phyloP scores from a whole-genome alignment of 345 rosid species.

The Aegle marmelos region DNA sequence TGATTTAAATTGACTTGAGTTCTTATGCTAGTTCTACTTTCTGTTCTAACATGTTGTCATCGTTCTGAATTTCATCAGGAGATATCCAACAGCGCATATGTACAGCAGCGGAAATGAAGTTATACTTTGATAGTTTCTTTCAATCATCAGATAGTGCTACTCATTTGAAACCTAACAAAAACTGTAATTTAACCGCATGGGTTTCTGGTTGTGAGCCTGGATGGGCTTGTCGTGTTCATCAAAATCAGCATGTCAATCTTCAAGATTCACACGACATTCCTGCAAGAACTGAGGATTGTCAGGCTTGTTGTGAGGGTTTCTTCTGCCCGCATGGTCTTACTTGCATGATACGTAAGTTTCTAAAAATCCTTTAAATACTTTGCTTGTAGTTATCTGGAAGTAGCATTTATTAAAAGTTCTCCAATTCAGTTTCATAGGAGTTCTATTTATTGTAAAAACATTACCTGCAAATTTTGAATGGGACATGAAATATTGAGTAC shows the following conservation, averaged over 20 bases:
- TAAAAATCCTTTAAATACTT: slow-evolving; percentile 8
- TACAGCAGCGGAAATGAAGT: slow-evolving; percentile 75
- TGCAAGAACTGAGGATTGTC: slow-evolving; percentile 53
- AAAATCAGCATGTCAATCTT: slow-evolving; percentile 43
- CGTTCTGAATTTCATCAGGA: slow-evolving; percentile 40
- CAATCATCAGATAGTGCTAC: slow-evolving; percentile 26
- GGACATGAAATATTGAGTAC: neutral
- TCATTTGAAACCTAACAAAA: slow-evolving; percentile 57
- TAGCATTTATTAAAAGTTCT: neutral
- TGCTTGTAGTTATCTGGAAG: neutral
- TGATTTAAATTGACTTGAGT: neutral
- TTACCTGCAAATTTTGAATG: neutral
- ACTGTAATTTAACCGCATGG: slow-evolving; percentile 88
- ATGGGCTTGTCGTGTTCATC: slow-evolving; percentile 76
- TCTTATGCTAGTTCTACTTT: neutral
- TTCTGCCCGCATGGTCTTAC: slow-evolving; percentile 92
- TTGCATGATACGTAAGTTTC: slow-evolving; percentile 89
- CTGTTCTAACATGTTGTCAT: neutral
- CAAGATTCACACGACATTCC: slow-evolving; percentile 56
- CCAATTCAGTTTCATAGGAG: neutral
- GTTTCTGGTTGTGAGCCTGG: slow-evolving; percentile 94
- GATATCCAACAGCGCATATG: slow-evolving; percentile 50
- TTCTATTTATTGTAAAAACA: neutral
- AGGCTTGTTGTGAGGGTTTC: slow-evolving; percentile 88
- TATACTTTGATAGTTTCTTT: slow-evolving; percentile 60